Conservation (phyloP, 139 green algal species). For the Closterium sp. region DNA sequence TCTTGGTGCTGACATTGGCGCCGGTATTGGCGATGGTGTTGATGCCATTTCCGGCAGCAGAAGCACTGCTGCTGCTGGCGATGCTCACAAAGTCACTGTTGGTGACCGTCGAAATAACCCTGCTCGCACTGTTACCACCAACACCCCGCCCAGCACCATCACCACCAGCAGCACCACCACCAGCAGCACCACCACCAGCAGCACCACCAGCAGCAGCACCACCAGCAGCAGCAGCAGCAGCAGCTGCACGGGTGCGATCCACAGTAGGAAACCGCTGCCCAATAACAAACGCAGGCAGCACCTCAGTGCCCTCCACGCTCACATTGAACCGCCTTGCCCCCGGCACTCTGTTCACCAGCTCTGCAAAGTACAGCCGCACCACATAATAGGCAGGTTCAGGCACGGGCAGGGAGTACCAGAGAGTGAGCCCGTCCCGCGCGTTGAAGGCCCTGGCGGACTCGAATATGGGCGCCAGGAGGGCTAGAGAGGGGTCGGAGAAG, state of each 20-base stretch:
- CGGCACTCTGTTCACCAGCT: slow-evolving; percentile 10
- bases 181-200: too few relatives aligned
- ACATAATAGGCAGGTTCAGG: background rate
- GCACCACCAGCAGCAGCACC: too few relatives aligned
- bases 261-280: background rate
- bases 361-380: slow-evolving; percentile 35
- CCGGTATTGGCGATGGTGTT: background rate
- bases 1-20: background rate
- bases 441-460: background rate
- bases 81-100: background rate
- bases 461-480: background rate
- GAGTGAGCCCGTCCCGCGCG: background rate
- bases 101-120: background rate
- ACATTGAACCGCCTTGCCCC: slow-evolving; percentile 18
- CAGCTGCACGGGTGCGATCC: background rate
- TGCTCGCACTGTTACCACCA: background rate
- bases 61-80: background rate
- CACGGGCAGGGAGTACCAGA: slow-evolving; percentile 8
- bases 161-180: too few relatives aligned
- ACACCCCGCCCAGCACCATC: background rate
- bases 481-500: background rate
- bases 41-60: background rate
- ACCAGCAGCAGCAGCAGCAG: background rate
- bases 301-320: background rate
- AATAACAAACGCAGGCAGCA: background rate